Evolutionary conservation across 495 filamentous ascomycete species (phyloP), one percentile per base, ranked within the genome.

Genomic region (Cercophora newfieldiana): DNA sequence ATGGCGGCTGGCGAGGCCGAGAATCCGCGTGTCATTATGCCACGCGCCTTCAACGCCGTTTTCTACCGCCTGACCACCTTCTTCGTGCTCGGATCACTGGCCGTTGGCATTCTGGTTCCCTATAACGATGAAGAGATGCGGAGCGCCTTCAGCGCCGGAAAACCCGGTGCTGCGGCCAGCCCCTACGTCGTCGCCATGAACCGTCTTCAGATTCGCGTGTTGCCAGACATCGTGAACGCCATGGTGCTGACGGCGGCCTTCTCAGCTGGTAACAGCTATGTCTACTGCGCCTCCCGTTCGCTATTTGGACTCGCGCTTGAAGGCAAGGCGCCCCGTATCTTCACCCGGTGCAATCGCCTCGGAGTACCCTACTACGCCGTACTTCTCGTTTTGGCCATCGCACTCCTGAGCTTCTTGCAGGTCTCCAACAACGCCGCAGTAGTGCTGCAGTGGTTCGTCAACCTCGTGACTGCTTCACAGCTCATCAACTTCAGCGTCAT

Each of bases 101-200:
- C 84, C 54, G 86, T 91, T 26, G 90, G 90, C 7, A 85, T 91
- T 63, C 75, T 90, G 21, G 86, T 91, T 0, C 88, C 88, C 0
- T 82, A 85, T 69, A 83, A 87, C 63, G 78, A 81, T 64, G 48
- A 74, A 16, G 82, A 80, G 28, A 80, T 92, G 71, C 72, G 69
- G 16, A 78, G 77, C n/a, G 84, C 82, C 31, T 82, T 91, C 71
- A 73, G 69, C 18, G 77, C 79, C 3, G 82, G 80, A 47, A 72
- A 74, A 2, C 75, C 87, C 0, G 87, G 88, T 28, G 91, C 91
- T 0, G 83, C 83, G 26, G 89, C 90, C n/a, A 90, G 86, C 37
- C 91, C 91, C 0, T 94, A 94, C 75, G 91, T 96, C n/a, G 86
- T 96, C 66, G 90, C 91, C 18, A 95, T 96, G 92, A 84, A 89